Base-by-base conservation (phyloP, 2,329 filamentous ascomycete genomes). In the Meredithiella fracta region DNA sequence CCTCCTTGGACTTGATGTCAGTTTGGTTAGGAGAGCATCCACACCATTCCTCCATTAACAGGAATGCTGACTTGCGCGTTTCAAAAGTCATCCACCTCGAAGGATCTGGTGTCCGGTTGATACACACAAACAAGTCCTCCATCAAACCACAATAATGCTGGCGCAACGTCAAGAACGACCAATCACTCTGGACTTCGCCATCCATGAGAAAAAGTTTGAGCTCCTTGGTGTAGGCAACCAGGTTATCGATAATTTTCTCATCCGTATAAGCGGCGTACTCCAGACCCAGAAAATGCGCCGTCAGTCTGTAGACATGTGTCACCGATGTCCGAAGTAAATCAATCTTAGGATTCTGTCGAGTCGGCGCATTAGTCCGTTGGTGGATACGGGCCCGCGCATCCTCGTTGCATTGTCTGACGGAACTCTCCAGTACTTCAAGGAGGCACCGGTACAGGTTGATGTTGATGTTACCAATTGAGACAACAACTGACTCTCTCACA, bases 11-110 rank as follows among this genome's bases (percentile, higher is more conserved):
- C 3, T 83, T 79, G 42, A 95, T 86, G 61, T 94, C 86, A 14
- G 72, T 75, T 65, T 94, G 88, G 61, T 96, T 95, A 0, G 90
- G 88, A 6, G 90, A 95, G 66, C 94, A 96, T 1, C 92, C 92
- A 66, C 92, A 98, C 94, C 94, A 98, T 61, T 97, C 91, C 68
- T 98, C 92, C 90, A 98, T 97, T 51, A 98, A 72, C 0, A 90
- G 83, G 65, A 98, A 98, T 0, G 91, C 86, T 3, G 92, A 96
- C 66, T 96, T 95, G 42, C 94, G 78, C 11, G 90, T 87, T 66
- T 98, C 92, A 64, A 98, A 98, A 0, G 92, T 90, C 80, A 98
- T 92, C 91, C 92, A 98, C 31, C 88, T 79, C 3, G 87, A 83
- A 1, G 89, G 85, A 59, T 96, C 87, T 59, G 82, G 82, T 0